phyloP scores from a whole-genome alignment of 805 yeast genomes.

The Clavispora vitiphila region DNA sequence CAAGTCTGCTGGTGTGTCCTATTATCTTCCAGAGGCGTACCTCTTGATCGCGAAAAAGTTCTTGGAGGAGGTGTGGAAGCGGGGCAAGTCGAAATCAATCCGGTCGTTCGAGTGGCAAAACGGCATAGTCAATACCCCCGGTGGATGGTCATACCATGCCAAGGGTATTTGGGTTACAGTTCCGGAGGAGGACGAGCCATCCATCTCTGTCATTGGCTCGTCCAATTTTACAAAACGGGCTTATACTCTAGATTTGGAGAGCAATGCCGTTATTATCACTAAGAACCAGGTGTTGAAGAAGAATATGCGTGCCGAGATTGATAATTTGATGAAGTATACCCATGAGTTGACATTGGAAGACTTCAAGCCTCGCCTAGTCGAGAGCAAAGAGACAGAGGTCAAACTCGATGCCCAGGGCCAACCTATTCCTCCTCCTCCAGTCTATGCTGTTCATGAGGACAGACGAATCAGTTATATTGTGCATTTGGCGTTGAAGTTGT shows the following conservation, averaged over 20 bases:
- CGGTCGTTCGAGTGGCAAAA: constrained; percentile 77
- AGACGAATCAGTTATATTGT: constrained; percentile 61
- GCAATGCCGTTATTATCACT: constrained; percentile 78
- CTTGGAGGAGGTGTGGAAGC: constrained; percentile 43
- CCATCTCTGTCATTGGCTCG: constrained; percentile 81
- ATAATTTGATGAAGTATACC: constrained; percentile 52
- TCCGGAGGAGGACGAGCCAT: constrained; percentile 56
- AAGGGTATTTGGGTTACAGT: constrained; percentile 84
- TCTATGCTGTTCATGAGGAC: constrained; percentile 44
- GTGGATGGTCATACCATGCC: constrained; percentile 98
- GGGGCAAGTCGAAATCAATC: constrained; percentile 43
- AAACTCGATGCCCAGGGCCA: constrained; percentile 14
- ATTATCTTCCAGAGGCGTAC: constrained; percentile 82
- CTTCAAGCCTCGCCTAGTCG: constrained; percentile 38
- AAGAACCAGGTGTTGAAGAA: constrained; percentile 53
- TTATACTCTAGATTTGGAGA: constrained; percentile 80
- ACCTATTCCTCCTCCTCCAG: constrained; percentile 12
- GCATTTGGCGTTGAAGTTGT: constrained; percentile 56
- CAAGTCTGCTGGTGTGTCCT: constrained; percentile 74
- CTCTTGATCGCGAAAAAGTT: constrained; percentile 69
- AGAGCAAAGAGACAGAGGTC: constrained; percentile 7
- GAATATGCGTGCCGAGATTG: constrained; percentile 58
- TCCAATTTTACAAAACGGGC: constrained; percentile 92
- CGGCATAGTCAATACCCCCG: constrained; percentile 74
- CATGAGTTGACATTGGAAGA: constrained; percentile 51